Evolutionary conservation across 805 yeast genomes (phyloP), one percentile per base, ranked within the genome.

Genomic region (Pachysolen tannophilus): DNA sequence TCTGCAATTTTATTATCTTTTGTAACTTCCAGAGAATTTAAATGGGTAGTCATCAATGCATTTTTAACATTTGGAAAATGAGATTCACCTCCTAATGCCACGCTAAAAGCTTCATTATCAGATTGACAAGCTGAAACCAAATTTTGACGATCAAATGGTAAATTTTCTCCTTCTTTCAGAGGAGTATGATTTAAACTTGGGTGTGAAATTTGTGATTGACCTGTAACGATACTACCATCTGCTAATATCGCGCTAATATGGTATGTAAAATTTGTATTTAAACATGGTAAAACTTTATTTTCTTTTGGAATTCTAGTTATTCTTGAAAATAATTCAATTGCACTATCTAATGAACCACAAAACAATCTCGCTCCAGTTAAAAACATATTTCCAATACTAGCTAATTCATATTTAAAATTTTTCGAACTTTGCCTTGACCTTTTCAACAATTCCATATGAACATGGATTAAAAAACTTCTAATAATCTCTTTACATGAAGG

Each of bases 191-290:
- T 18, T 24, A 23, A 28, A 27, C 69, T 59, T 1, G 97, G 97
- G 56, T 88, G 97, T 2, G 95, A 85, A 8, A 88, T 88, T 50
- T 87, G 95, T 3, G 90, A 80, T 54, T 88, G 97, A 9, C 97
- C 97, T 0, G 88, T 81, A 24, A 88, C 78, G 2, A 81, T 63
- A 4, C 69, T 63, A 3, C 94, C 95, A 54, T 84, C 72, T 23
- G 61, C 60, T 29, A 88, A 61, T 20, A 70, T 45, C 0, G 95
- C 96, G 33, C 90, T 78, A 19, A 88, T 86, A 48, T 87, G 94
- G 44, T 85, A 84, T 11, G 88, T 77, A 59, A 82, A 83, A 47
- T 81, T 84, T 7, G 95, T 82, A 49, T 82, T 85, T 26, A 87
- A 61, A 42, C 94, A 86, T 0, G 96, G 95, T 5, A 84, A 53